Base-by-base conservation (phyloP, 2,329 filamentous ascomycete genomes). In the Alternaria ventricosa region DNA sequence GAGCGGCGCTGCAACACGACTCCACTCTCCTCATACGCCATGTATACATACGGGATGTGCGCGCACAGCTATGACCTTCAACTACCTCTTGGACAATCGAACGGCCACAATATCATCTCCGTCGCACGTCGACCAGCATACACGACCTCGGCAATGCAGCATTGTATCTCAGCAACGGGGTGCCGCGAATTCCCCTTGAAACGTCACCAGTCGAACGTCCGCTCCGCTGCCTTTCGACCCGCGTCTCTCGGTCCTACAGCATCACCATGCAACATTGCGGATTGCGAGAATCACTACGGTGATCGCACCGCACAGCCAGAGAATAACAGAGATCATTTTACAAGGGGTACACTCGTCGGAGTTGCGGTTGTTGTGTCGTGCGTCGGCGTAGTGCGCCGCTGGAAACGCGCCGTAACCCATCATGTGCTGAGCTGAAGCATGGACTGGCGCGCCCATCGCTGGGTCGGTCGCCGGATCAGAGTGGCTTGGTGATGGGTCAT, bases 311-410 rank as follows among this genome's bases (percentile, higher is more conserved):
- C 10, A 44, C n/a, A 44, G 9, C 41, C 41, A 45, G 43, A 45
- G 18, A 23, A 45, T 11, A 22, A 1, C 43, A 8, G 23, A 22
- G 6, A 45, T 18, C 18, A 44, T 13, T 23, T 8, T 23, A 22
- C 7, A 13, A 23, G 18, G 18, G 2, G 43, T 45, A 15, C 43
- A 23, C 43, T 22, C 18, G 11, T 45, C 11, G 11, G 13, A 13
- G 18, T 1, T 45, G 43, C 20, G n/a, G 1, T 1, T 9, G 0
- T 8, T 0, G 3, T 5, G 18, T 9, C 3, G 18, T 22, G 11
- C 23, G 12, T 9, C 20, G 3, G 2, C 4, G 18, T 45, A 13
- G 43, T 45, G 11, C 20, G 43, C 43, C 4, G 11, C 20, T 5
- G 12, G 18, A 1, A 45, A 45, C 6, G 20, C 43, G 12, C 43